Base-by-base conservation (phyloP, 2,329 filamentous ascomycete genomes). In the Aspergillus arachidicola region DNA sequence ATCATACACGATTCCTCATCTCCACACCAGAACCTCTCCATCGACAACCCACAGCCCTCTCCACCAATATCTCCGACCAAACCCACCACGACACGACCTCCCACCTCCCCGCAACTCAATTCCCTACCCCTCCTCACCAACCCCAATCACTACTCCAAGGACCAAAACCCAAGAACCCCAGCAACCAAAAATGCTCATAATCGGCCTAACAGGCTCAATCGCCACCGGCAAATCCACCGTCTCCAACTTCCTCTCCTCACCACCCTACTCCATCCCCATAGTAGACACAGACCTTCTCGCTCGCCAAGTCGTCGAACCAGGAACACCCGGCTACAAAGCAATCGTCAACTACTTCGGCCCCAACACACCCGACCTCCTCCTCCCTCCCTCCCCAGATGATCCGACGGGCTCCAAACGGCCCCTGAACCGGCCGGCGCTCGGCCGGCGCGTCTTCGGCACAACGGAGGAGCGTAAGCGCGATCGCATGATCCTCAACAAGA, bases 221-320 rank as follows among this genome's bases (percentile, higher is more conserved):
- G 95, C 95, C 64, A 99, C 95, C 6, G 95, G 95, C 77, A 99
- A 99, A 86, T 97, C 94, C 53, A 99, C 94, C 69, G 93, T 97
- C 60, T 97, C 95, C 32, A 84, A 86, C 45, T 86, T 97, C 70
- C 91, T 99, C 72, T 88, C 91, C 57, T 84, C 87, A 5, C 83
- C 91, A 6, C 95, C 94, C 0, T 91, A 97, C 83, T 90, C 87
- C 64, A 86, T 99, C 65, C 94, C 95, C 72, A 86, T 99, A 71
- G 90, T 99, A 81, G 95, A 99, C 76, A 94, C 95, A 75, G 95
- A 99, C 81, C 81, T 96, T 61, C 86, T 98, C 65, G 94, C 95
- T 55, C 93, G 94, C 71, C 87, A 95, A 77, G 95, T 98, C 64
- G 94, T 99, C 76, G 93, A 96, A 77, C 95, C 95, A 1, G 95